Evolutionary conservation across 331 rosid genomes (phyloP).

Genomic region (Acacia pycnantha): DNA sequence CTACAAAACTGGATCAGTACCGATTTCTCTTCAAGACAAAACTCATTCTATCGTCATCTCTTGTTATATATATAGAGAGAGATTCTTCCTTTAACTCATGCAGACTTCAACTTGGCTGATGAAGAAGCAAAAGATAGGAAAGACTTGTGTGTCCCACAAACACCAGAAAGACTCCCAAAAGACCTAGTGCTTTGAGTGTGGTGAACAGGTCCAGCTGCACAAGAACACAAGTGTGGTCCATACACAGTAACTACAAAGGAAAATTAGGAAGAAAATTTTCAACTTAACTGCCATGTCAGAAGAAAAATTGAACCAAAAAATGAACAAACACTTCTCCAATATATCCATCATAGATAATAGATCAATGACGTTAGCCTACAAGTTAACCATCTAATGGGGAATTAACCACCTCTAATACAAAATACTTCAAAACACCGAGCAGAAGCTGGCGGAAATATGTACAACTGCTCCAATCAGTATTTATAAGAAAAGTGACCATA

Average conservation of each 20-base stretch:
- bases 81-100: conserved; percentile 43
- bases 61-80: conserved; percentile 1
- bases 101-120: conserved; percentile 86
- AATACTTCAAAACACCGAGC: background rate
- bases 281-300: background rate
- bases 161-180: conserved; percentile 72
- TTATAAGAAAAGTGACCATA: conserved; percentile 33
- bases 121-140: conserved; percentile 77
- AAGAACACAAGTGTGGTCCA: conserved; percentile 19
- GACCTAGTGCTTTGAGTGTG: conserved; percentile 70
- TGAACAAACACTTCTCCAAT: background rate
- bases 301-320: conserved; percentile 4
- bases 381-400: conserved; percentile 13
- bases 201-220: conserved; percentile 91
- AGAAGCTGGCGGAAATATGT: conserved; percentile 19
- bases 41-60: conserved; percentile 14
- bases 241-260: background rate
- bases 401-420: conserved; percentile 8
- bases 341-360: background rate
- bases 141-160: conserved; percentile 86
- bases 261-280: background rate
- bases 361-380: background rate
- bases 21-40: conserved; percentile 30
- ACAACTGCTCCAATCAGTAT: conserved; percentile 13
- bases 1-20: conserved; percentile 66